A percentile compares a stretch with the other conserved stretches of the same genome.
phyloP scores from a whole-genome alignment of 768 basidiomycete species.

The Hydnomerulius pinastri region DNA sequence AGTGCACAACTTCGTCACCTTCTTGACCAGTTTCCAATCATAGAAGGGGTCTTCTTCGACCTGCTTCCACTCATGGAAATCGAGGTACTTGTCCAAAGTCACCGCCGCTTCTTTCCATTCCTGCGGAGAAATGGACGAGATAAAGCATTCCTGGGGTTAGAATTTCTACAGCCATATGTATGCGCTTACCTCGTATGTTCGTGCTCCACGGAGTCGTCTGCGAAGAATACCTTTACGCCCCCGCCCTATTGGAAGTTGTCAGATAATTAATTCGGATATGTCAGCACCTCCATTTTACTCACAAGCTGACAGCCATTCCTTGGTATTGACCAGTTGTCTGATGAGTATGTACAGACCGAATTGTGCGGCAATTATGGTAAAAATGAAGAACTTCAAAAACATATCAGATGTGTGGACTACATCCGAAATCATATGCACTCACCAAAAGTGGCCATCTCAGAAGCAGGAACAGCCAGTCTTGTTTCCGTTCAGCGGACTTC shows the following conservation, averaged over 20 bases:
- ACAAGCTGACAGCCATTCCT: conserved; percentile 94
- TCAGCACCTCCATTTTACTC: no score
- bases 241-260: conserved; percentile 57
- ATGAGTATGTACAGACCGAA: conserved; percentile 87
- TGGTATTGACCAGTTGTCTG: conserved; percentile 89
- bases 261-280: no score
- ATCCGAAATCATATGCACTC: conserved; percentile 20
- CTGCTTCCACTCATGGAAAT: conserved; percentile 90
- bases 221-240: conserved; percentile 82
- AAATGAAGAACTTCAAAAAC: conserved; percentile 69
- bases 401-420: background rate
- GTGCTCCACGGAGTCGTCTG: conserved; percentile 70
- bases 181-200: conserved; percentile 65
- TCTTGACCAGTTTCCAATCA: conserved; percentile 85
- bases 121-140: conserved; percentile 29
- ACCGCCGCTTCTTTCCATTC: conserved; percentile 89
- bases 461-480: conserved; percentile 77
- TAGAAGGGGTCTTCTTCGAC: conserved; percentile 88
- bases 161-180: background rate
- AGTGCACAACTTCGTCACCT: conserved; percentile 41
- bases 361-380: conserved; percentile 78
- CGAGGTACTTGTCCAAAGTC: conserved; percentile 76
- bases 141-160: background rate
- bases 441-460: conserved; percentile 89
- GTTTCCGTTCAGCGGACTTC: conserved; percentile 42